Percentiles rank a stretch among this genome's conserved stretches.
Conservation (phyloP, 305 asterid species). For the Fraxinus albicans region DNA sequence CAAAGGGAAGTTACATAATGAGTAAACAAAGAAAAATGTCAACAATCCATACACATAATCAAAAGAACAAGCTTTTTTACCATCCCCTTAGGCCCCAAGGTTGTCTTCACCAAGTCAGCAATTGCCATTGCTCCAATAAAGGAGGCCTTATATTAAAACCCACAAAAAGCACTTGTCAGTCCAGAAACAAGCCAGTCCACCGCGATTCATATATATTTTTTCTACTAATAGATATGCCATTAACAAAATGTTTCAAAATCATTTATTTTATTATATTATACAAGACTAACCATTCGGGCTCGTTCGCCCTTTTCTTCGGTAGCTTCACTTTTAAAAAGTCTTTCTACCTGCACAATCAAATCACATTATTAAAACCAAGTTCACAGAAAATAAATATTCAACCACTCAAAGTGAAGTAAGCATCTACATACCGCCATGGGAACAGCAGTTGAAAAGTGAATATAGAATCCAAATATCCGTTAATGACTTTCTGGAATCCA, state of each 20-base stretch:
- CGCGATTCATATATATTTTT: neutral
- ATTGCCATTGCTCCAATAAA: conserved; percentile 96
- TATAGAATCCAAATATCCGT: neutral
- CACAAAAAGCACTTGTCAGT: conserved; percentile 11
- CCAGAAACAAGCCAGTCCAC: conserved; percentile 4
- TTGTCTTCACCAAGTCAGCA: conserved; percentile 93
- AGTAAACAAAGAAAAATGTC: conserved; percentile 8
- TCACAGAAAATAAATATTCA: neutral
- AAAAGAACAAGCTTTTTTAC: conserved; percentile 32
- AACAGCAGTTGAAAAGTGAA: conserved; percentile 1
- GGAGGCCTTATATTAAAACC: conserved; percentile 50
- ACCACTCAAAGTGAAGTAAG: neutral
- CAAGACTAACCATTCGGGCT: conserved; percentile 80
- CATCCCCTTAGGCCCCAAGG: conserved; percentile 98
- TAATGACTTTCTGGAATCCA: neutral
- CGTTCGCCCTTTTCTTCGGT: conserved; percentile 96
- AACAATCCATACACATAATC: conserved; percentile 9
- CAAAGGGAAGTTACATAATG: conserved; percentile 8
- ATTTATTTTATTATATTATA: neutral
- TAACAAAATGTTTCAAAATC: neutral
- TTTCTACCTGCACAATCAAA: conserved; percentile 48
- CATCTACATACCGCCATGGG: conserved; percentile 40
- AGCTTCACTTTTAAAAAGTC: conserved; percentile 86
- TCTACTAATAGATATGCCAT: neutral
- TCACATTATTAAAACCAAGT: neutral